Base-by-base conservation (phyloP, 768 basidiomycete species). In the Rhodotorula kratochvilovae region DNA sequence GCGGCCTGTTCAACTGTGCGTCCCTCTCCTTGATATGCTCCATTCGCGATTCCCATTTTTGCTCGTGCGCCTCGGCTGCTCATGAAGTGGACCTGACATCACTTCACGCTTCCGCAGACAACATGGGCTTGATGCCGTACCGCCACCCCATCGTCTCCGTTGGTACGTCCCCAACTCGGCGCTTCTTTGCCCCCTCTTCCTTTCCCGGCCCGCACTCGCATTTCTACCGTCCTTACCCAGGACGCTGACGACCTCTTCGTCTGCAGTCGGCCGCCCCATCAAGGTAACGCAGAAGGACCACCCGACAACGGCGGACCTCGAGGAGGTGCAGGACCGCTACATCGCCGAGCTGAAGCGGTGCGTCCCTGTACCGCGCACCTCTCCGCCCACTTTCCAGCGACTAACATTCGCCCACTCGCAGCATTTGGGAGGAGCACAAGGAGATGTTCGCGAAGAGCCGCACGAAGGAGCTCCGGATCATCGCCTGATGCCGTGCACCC, bases 131-230 rank as follows among this genome's bases (percentile, higher is more conserved):
- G 68, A 89, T 99, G 88, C 96, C 96, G 2, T 97, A 95, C 80
- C 88, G 96, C 46, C 87, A 91, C 77, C 89, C 88, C 51, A 98
- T 99, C 70, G 90, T 97, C n/a, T 89, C 91, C 69, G 96, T 98
- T 76, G 88, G 93, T 94, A 78, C 86, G 93, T 90, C 31, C n/a
- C n/a, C n/a, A n/a, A 2, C 51, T 51, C 35, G 36, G n/a, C n/a
- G n/a, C n/a, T n/a, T n/a, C 56, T 29, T 55, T 55, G 17, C 60
- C 31, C 3, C 42, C 7, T 39, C 4, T 27, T 29, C 36, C n/a
- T n/a, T n/a, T n/a, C n/a, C n/a, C n/a, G n/a, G n/a, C n/a, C n/a
- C n/a, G n/a, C n/a, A n/a, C n/a, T n/a, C n/a, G n/a, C n/a, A n/a
- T n/a, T n/a, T n/a, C n/a, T n/a, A n/a, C n/a, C n/a, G n/a, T n/a